Percentiles rank a stretch among this genome's conserved stretches.
Evolutionary conservation across 371 early-diverging fungal genomes (phyloP).

Genomic region (Mucor sp.): DNA sequence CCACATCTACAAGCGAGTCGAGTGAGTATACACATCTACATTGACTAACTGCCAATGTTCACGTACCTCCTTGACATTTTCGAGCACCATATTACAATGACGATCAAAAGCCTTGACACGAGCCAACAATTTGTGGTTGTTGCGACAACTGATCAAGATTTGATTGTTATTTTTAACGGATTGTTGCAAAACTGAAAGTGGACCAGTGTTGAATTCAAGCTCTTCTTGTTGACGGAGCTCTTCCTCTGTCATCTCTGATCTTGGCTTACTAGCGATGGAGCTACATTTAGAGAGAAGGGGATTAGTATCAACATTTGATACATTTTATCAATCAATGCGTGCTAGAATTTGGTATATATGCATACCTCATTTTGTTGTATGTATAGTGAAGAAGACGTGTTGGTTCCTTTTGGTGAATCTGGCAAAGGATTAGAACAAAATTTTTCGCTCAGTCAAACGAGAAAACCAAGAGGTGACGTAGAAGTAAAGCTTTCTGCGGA

Average conservation of each 20-base stretch:
- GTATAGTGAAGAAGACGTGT: not conserved
- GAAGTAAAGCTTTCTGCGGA: not conserved
- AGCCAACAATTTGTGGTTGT: constrained; percentile 96
- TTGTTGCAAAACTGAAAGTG: constrained; percentile 93
- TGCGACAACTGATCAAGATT: constrained; percentile 93
- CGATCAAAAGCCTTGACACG: constrained; percentile 99
- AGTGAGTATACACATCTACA: not conserved
- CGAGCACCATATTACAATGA: constrained; percentile 98
- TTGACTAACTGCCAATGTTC: not conserved
- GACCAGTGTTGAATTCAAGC: constrained; percentile 95
- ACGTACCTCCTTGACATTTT: constrained; percentile 95
- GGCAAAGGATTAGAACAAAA: not conserved
- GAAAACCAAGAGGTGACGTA: not conserved
- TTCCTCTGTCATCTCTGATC: constrained; percentile 90
- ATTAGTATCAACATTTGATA: not conserved
- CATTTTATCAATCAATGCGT: not conserved
- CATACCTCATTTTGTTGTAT: constrained; percentile 7
- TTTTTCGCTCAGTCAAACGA: not conserved
- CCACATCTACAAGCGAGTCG: constrained; percentile 79
- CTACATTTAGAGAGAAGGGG: not conserved
- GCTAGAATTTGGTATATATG: not conserved
- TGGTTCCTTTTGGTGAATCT: not conserved
- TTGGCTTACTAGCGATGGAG: constrained; percentile 53
- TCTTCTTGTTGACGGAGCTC: constrained; percentile 93
- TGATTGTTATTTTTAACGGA: constrained; percentile 96